Evolutionary conservation across 768 basidiomycete species (phyloP), one percentile per base, ranked within the genome.

Genomic region (Tulasnella sp.): DNA sequence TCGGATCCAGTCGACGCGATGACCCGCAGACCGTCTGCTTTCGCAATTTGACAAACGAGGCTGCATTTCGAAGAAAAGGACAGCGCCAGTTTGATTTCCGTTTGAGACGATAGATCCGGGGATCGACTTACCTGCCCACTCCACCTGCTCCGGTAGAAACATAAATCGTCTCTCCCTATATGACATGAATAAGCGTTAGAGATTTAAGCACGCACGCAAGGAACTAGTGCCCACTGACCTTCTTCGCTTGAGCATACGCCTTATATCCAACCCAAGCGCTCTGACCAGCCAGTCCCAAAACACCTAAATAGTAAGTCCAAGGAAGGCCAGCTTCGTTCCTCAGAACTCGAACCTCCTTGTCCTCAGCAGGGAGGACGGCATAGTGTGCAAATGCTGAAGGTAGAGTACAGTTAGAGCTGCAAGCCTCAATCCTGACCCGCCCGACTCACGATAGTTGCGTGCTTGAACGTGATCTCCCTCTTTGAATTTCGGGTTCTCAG

Each of bases 71-170:
- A n/a, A n/a, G n/a, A n/a, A n/a, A n/a, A n/a, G n/a, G n/a, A n/a
- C n/a, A n/a, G n/a, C n/a, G n/a, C n/a, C n/a, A n/a, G n/a, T n/a
- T n/a, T n/a, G n/a, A n/a, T n/a, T n/a, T n/a, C n/a, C n/a, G n/a
- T n/a, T n/a, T n/a, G n/a, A n/a, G n/a, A n/a, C n/a, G n/a, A n/a
- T n/a, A n/a, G n/a, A n/a, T n/a, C n/a, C n/a, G n/a, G n/a, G n/a
- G n/a, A n/a, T n/a, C n/a, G n/a, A n/a, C 86, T 59, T 76, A 87
- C 86, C 86, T 85, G 74, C 89, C 90, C 32, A 91, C 89, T 12
- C 88, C 59, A 75, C 84, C 84, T 6, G 82, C 80, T 0, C 81
- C 86, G 3, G 84, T 80, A 1, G 80, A 80, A 16, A 88, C 81
- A 73, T 86, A 88, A n/a, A 81, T 83, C 1, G 80, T 81, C 74